These are phyloP conservation scores for Amaranthus tricolor DNA, from an alignment of 179 eudicot species.

Conservation along the genomic window DNA sequence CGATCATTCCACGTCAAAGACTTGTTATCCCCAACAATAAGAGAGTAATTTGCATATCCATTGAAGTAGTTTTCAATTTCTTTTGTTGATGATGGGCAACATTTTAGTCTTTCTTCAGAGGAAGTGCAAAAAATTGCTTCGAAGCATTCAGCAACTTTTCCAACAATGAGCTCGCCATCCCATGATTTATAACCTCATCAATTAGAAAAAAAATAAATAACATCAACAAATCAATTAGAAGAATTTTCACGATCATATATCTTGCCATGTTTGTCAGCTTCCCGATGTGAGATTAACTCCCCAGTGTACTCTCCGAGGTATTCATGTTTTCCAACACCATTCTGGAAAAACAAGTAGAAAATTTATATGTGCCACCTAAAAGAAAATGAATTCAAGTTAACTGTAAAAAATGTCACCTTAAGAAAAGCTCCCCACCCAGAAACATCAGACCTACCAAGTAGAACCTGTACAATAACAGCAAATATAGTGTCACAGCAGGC, in stretches of 20 bases:
- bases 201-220: too few species aligned
- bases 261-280: slow-evolving; percentile 98
- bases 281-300: slow-evolving; percentile 91
- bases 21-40: too few species aligned
- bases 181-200: too few species aligned
- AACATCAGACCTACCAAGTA: slow-evolving; percentile 93
- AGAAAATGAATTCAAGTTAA: slow-evolving; percentile 3
- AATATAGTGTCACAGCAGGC: slow-evolving; percentile 17
- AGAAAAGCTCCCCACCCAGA: slow-evolving; percentile 99
- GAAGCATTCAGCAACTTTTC: too few species aligned
- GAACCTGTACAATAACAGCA: slow-evolving; percentile 47
- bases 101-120: too few species aligned
- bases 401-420: slow-evolving; percentile 53
- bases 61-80: too few species aligned
- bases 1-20: too few species aligned
- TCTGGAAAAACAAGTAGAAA: slow-evolving; percentile 39
- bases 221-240: too few species aligned
- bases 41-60: too few species aligned
- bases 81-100: too few species aligned
- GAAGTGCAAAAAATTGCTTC: too few species aligned
- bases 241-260: slow-evolving; percentile 94
- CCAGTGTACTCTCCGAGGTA: slow-evolving; percentile 99
- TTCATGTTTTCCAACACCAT: slow-evolving; percentile 79
- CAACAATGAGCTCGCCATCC: too few species aligned
- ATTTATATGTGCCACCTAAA: slow-evolving; percentile 1